Evolutionary conservation across 2,329 filamentous ascomycete species (phyloP).

Genomic region (Graphilbum fragrans): DNA sequence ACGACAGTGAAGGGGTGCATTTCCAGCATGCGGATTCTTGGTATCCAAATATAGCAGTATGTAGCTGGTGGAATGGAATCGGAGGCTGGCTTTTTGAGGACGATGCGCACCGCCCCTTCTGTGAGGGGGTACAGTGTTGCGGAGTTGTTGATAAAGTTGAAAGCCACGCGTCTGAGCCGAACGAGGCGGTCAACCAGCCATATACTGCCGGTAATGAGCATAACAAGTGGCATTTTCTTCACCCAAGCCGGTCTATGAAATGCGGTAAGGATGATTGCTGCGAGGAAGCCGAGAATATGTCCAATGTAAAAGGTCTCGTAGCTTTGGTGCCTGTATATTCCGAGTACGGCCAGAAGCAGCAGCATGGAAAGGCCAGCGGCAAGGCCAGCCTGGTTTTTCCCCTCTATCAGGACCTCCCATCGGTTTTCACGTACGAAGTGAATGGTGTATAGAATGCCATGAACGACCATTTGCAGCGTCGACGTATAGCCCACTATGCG

Average conservation of each 20-base stretch:
- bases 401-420: slow-evolving; percentile 14
- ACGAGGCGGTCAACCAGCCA: slow-evolving; percentile 30
- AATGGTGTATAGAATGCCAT: slow-evolving; percentile 21
- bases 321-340: slow-evolving; percentile 14
- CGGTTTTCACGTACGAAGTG: slow-evolving; percentile 15
- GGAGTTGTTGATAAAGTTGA: slow-evolving; percentile 25
- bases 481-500: slow-evolving; percentile 30
- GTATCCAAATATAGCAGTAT: slow-evolving; percentile 49
- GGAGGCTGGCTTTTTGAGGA: slow-evolving; percentile 29
- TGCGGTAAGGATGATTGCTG: slow-evolving; percentile 25
- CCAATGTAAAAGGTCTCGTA: slow-evolving; percentile 36
- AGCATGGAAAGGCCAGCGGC: slow-evolving; percentile 23
- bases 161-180: slow-evolving; percentile 15
- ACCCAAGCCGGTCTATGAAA: slow-evolving; percentile 30
- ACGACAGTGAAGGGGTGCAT: slow-evolving; percentile 50
- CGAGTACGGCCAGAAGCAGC: slow-evolving; percentile 19
- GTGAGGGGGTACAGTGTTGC: slow-evolving; percentile 30
- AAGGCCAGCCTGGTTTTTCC: slow-evolving; percentile 22
- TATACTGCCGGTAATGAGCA: slow-evolving; percentile 23
- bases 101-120: slow-evolving; percentile 25
- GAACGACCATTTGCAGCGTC: slow-evolving; percentile 21
- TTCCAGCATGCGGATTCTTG: slow-evolving; percentile 35
- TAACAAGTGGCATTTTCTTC: slow-evolving; percentile 23
- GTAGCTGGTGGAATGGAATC: slow-evolving; percentile 30
- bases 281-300: slow-evolving; percentile 28